Evolutionary conservation across 345 rosid species (phyloP).

Genomic region (Eucalyptus grandis): DNA sequence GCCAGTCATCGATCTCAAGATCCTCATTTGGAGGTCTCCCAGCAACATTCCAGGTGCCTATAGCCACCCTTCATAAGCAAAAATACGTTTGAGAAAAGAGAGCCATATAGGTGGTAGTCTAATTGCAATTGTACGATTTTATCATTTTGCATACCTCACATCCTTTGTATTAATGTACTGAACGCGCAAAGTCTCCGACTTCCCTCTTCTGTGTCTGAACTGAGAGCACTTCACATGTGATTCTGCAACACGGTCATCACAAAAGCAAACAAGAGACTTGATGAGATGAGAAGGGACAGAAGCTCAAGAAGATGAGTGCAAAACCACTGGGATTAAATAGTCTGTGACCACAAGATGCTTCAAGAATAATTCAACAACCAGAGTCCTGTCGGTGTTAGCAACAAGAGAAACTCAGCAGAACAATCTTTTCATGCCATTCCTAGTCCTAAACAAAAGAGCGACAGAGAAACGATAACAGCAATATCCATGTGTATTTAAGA

Average conservation of each 20-base stretch:
- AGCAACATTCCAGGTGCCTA: conserved; percentile 98
- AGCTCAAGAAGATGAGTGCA: not conserved
- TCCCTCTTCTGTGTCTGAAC: conserved; percentile 73
- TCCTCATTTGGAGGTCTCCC: conserved; percentile 68
- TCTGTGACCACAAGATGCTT: not conserved
- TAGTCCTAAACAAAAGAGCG: not conserved
- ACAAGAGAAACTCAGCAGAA: not conserved
- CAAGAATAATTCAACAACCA: not conserved
- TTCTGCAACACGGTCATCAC: conserved; percentile 16
- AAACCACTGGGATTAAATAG: not conserved
- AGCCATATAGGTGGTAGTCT: not conserved
- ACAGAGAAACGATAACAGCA: not conserved
- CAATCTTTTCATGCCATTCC: not conserved
- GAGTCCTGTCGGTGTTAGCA: not conserved
- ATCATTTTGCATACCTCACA: conserved; percentile 49
- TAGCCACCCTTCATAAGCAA: conserved; percentile 41
- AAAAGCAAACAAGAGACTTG: not conserved
- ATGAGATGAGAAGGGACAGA: not conserved
- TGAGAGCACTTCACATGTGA: conserved; percentile 30
- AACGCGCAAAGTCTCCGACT: conserved; percentile 87
- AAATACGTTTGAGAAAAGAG: not conserved
- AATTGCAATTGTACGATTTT: not conserved
- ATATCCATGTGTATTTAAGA: not conserved
- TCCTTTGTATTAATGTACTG: conserved; percentile 90
- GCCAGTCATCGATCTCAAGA: conserved; percentile 87